Base-by-base conservation (phyloP, 805 yeast species). In the Ogataea methylovora region DNA sequence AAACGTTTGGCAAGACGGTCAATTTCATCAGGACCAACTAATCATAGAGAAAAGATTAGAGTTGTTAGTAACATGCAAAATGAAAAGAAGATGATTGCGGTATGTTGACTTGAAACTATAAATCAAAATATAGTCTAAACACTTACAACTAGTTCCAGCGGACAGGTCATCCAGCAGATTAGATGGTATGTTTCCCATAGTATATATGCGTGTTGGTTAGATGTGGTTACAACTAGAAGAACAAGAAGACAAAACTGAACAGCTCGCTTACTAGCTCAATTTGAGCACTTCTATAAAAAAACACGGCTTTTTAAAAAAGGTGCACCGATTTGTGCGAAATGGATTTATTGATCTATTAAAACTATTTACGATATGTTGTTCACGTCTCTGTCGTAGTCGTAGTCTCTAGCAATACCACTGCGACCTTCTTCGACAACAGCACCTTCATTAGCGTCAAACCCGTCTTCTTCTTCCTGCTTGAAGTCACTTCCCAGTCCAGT, bases 401-500 rank as follows among this genome's bases (percentile, higher is more conserved):
- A 92, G 2, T 92, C 94, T 44, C 97, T 68, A 2, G 98, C 98
- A 36, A 90, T 74, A 26, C 98, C 98, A 2, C 73, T 66, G 30
- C 80, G 66, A 1, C 98, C 98, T 43, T 80, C 78, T 51, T 87
- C 95, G 1, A 86, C 69, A 0, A 67, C 55, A 0, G 97, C 94
- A 26, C 94, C 96, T n/a, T 70, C 75, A 30, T 62, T 65, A 33
- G 62, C 67, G 21, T 39, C 35, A n/a, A 64, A 73, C 6, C 57
- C 65, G 1, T 58, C 63, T 8, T 58, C 61, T 2, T 52, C 58
- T 5, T 42, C 56, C 21, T 43, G 33, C 1, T 51, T 42, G 58
- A 67, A 86, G 51, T 90, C 97, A 39, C 92, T 80, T 1, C 97
- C 98, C 23, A 90, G 63, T 1, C 98, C 98, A 0, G 79, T 74